Base-by-base conservation (phyloP, 192 early-diverging fungal genomes). In the Coemansia sp. region DNA sequence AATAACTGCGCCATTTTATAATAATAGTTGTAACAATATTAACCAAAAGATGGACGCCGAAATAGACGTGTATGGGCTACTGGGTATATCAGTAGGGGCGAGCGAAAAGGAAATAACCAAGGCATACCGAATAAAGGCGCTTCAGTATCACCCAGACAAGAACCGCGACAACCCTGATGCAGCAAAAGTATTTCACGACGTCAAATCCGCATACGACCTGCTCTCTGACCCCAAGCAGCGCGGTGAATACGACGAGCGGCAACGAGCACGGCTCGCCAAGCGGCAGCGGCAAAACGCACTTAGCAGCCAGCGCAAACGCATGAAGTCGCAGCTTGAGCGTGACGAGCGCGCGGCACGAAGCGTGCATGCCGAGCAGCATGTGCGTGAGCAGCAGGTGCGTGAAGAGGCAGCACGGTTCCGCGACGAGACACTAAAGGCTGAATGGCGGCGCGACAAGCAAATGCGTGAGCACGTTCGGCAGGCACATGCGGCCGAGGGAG, bases 141-240 rank as follows among this genome's bases (percentile, higher is more conserved):
- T 99, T 21, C 76, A 87, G 60, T 88, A 93, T 75, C 95, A 99
- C 66, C 96, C 94, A 49, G 97, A 98, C 84, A 98, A 97, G 83
- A 92, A 93, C 65, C 65, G 69, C 47, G 72, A 75, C 43, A 62
- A 68, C 7, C 72, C 78, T 8, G 48, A 65, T 32, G 72, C 72
- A 24, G 62, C 60, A 3, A 58, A 52, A 10, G 35, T 72, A 2
- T 72, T 81, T 56, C 69, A 74, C 56, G 66, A 65, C 39, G 63
- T 72, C 53, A 75, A 74, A 48, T 53, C 57, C 11, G 77, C 72
- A 2, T 75, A 75, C 38, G 77, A 75, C 53, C 58, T 68, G 45
- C 65, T 75, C 10, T 59, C 37, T 22, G 67, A 74, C 22, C 62
- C 77, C 0, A 41, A 65, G 17, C 56, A 49, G 41, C 62, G 72